phyloP scores from a whole-genome alignment of 2,329 filamentous ascomycete genomes.

The Ascochyta clinopodiicola region DNA sequence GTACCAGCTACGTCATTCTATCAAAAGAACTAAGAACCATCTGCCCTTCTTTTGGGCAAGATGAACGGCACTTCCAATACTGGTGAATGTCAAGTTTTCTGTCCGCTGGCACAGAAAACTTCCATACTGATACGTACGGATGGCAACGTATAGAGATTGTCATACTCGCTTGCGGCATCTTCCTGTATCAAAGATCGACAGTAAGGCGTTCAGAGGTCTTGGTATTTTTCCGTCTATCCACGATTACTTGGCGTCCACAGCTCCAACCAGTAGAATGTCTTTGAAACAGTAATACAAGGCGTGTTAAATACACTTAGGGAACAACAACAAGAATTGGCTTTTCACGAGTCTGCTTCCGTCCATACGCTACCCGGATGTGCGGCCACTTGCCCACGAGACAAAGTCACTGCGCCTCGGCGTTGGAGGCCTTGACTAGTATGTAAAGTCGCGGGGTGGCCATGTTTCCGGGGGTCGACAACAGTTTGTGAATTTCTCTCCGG shows the following conservation, averaged over 20 bases:
- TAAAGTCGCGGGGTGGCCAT: neutral
- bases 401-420: slow-evolving; percentile 3
- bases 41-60: too few species aligned
- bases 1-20: neutral
- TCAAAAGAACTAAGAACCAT: too few species aligned
- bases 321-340: neutral
- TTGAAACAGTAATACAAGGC: neutral
- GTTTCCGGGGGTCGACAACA: too few species aligned
- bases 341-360: neutral
- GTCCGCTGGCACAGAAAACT: too few species aligned
- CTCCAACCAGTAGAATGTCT: neutral
- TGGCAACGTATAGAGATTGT: neutral
- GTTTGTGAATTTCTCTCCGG: too few species aligned
- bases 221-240: neutral
- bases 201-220: neutral
- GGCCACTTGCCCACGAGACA: neutral
- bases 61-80: too few species aligned
- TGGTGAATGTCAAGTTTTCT: too few species aligned
- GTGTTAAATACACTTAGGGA: neutral
- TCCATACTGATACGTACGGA: neutral
- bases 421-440: slow-evolving; percentile 9
- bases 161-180: neutral
- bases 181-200: neutral
- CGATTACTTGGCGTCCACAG: slow-evolving; percentile 1
- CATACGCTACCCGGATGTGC: slow-evolving; percentile 2